These are phyloP conservation scores for Fraxinus americana DNA, from an alignment of 257 asterid species.

Conservation along the genomic window DNA sequence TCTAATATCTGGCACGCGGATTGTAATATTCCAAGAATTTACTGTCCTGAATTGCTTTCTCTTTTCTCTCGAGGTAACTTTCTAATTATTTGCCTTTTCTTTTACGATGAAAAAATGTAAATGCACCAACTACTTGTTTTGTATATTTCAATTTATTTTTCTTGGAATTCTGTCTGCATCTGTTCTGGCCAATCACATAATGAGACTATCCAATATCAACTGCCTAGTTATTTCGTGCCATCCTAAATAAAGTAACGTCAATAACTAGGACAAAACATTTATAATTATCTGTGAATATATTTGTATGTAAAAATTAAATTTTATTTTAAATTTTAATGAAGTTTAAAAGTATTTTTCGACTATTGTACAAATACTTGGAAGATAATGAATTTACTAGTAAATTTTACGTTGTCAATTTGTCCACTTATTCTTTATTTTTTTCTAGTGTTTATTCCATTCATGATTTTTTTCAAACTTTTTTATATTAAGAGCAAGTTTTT, in stretches of 20 bases:
- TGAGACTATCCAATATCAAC: neutral
- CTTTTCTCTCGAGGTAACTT: conserved; percentile 27
- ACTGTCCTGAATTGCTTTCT: neutral
- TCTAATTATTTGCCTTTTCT: conserved; percentile 26
- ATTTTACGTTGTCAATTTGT: no score
- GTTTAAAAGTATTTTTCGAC: no score
- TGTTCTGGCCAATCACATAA: conserved; percentile 32
- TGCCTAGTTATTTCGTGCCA: neutral
- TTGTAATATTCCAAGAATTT: conserved; percentile 8
- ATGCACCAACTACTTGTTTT: conserved; percentile 26
- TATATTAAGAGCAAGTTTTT: no score
- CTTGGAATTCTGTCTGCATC: neutral
- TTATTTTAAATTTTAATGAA: no score
- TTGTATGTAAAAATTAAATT: no score
- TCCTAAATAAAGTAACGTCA: neutral
- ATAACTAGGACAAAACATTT: neutral
- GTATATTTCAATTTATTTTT: neutral
- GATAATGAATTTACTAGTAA: no score
- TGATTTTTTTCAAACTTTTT: no score
- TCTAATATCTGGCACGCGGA: neutral
- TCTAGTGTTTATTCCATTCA: no score
- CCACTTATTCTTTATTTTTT: no score
- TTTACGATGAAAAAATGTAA: conserved; percentile 22
- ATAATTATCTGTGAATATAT: no score
- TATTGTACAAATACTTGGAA: no score